These are phyloP conservation scores for Grosmannia penicillata DNA, from an alignment of 2,329 filamentous ascomycete species.

Conservation along the genomic window DNA sequence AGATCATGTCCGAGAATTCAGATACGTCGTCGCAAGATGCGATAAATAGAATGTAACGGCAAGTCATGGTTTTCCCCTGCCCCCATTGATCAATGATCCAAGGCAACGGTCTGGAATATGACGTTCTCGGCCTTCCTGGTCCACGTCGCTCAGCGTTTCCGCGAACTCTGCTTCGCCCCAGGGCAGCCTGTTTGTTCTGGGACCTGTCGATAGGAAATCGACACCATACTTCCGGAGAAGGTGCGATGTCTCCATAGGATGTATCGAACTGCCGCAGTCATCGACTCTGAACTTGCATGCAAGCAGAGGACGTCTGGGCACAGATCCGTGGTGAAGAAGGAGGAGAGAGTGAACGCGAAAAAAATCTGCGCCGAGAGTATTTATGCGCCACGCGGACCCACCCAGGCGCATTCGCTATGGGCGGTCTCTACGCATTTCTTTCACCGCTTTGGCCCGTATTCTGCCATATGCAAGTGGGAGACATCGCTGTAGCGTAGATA, in stretches of 20 bases:
- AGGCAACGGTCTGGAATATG: constrained; percentile 87
- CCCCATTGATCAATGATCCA: constrained; percentile 83
- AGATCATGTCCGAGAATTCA: no score
- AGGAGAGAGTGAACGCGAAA: constrained; percentile 16
- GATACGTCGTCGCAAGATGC: not conserved
- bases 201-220: constrained; percentile 93
- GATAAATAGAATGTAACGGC: constrained; percentile 41
- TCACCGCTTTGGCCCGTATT: no score
- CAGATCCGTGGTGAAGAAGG: constrained; percentile 54
- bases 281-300: constrained; percentile 53
- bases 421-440: no score
- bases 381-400: constrained; percentile 1
- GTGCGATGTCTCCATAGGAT: constrained; percentile 60
- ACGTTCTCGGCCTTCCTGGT: constrained; percentile 43
- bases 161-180: constrained; percentile 50
- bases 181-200: constrained; percentile 53
- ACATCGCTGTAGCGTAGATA: no score
- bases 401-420: no score
- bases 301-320: constrained; percentile 65
- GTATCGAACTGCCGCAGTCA: constrained; percentile 74
- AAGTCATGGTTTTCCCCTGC: constrained; percentile 74
- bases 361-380: constrained; percentile 17
- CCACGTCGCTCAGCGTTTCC: constrained; percentile 53
- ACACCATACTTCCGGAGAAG: constrained; percentile 44
- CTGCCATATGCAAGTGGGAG: no score